A percentile compares a stretch with the other conserved stretches of the same genome.
Conservation (phyloP, 108 stramenopile genomes). For the Cyclotella choctawhatcheeana region DNA sequence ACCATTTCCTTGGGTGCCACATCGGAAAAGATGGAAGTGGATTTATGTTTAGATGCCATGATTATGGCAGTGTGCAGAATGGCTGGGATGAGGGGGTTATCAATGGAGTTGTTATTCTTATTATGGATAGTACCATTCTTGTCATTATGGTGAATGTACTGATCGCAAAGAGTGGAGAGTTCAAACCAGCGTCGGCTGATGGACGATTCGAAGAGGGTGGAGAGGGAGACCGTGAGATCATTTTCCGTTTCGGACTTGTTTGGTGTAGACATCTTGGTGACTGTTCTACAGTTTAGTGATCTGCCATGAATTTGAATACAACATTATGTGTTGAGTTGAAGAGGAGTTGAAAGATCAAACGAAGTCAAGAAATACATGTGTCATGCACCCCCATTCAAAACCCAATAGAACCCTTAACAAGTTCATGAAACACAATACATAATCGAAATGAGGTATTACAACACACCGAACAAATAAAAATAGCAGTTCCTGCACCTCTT, state of each 20-base stretch:
- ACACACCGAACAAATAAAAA: too few species aligned
- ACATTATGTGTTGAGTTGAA: too few species aligned
- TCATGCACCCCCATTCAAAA: too few species aligned
- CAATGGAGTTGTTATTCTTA: background rate
- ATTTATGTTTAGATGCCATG: slow-evolving; percentile 13
- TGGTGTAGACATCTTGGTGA: too few species aligned
- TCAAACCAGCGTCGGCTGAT: slow-evolving; percentile 11
- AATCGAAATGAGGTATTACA: too few species aligned
- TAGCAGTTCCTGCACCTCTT: too few species aligned
- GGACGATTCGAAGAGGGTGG: slow-evolving; percentile 17
- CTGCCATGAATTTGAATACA: too few species aligned
- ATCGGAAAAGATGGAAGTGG: slow-evolving; percentile 12
- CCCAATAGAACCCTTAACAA: too few species aligned
- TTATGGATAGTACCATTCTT: background rate
- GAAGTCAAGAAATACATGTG: too few species aligned
- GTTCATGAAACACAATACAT: too few species aligned
- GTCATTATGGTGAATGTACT: background rate
- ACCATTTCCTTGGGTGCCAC: slow-evolving; percentile 3
- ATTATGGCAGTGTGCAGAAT: slow-evolving; percentile 19
- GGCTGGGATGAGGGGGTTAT: slow-evolving; percentile 20
- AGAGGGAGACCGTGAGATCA: background rate
- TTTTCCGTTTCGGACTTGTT: background rate
- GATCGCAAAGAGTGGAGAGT: slow-evolving; percentile 12
- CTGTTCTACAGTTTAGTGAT: too few species aligned
- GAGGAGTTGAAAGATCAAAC: too few species aligned